Base-by-base conservation (phyloP, 331 rosid species). In the Acacia pycnantha region DNA sequence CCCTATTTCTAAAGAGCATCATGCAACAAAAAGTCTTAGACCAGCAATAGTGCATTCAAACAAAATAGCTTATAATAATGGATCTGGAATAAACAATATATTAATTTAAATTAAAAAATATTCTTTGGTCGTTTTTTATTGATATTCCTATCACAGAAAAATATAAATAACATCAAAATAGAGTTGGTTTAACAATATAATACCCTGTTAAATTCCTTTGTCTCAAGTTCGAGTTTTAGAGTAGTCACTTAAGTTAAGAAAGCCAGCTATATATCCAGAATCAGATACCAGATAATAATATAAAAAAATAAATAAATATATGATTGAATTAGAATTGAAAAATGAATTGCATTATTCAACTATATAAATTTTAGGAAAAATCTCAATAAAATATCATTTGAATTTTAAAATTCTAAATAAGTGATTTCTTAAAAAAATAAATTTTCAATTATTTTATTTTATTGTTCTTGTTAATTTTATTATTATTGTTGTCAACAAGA, bases 261-360 rank as follows among this genome's bases (percentile, higher is more conserved):
- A 0, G 6, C 2, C 1, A 37, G 1, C 8, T 1, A 37, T 1
- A 0, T 5, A 37, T 37, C 1, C 0, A 0, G 6, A 5, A 37
- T 0, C 1, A 37, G 40, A 35, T 35, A 35, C 1, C 3, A 5
- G 1, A 37, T 37, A 8, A 37, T 37, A 37, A 37, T 37, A 37
- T 5, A 37, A 37, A 35, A 35, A 5, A 8, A 43, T 43, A n/a
- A n/a, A 43, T 8, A 43, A 43, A 43, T 43, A 46, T 2, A 15
- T 46, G 0, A 46, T 48, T 13, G 19, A 4, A 4, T 15, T 15
- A 16, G 2, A 5, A 50, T 2, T 6, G 12, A n/a, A 56, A 56
- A 56, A 56, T 9, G 22, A 56, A 58, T 10, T 58, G 7, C 14
- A 54, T 54, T 21, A 54, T 50, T 14, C 56, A 15, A 50, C n/a